Percentiles rank a stretch among this genome's conserved stretches.
Conservation (phyloP, 2,329 filamentous ascomycete species). For the Cyphellophora attinorum region DNA sequence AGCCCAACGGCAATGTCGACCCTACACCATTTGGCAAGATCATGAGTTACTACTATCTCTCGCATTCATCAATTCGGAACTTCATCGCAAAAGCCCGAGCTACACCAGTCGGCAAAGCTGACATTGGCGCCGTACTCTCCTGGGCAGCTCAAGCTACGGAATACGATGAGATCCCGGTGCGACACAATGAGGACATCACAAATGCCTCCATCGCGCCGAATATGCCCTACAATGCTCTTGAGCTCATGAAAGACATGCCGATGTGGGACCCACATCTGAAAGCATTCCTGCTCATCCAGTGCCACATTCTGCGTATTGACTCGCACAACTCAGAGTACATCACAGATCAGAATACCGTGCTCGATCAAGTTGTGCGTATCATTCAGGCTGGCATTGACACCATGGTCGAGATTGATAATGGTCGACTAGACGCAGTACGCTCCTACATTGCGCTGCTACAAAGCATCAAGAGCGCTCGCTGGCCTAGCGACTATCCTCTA, state of each 20-base stretch:
- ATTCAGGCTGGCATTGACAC: slow-evolving; percentile 93
- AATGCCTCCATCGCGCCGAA: slow-evolving; percentile 82
- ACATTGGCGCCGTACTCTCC: slow-evolving; percentile 70
- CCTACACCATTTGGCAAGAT: slow-evolving; percentile 90
- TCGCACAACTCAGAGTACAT: slow-evolving; percentile 96
- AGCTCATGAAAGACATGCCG: slow-evolving; percentile 53
- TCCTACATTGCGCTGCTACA: slow-evolving; percentile 81
- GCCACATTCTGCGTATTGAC: slow-evolving; percentile 85
- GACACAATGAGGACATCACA: slow-evolving; percentile 96
- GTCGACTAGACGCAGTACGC: slow-evolving; percentile 67
- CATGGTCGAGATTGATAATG: slow-evolving; percentile 69
- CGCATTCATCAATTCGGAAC: slow-evolving; percentile 85
- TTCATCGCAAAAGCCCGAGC: slow-evolving; percentile 68
- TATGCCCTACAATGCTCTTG: slow-evolving; percentile 42
- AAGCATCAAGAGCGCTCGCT: slow-evolving; percentile 83
- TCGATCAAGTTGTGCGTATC: slow-evolving; percentile 95
- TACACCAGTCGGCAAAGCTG: slow-evolving; percentile 39
- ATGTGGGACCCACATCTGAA: slow-evolving; percentile 99
- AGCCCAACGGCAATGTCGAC: slow-evolving; percentile 81
- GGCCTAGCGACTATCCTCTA: slow-evolving; percentile 72
- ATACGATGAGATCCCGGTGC: slow-evolving; percentile 94
- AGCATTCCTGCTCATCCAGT: slow-evolving; percentile 84
- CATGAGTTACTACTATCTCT: slow-evolving; percentile 98
- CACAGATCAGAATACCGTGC: slow-evolving; percentile 76
- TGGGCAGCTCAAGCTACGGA: slow-evolving; percentile 94